Evolutionary conservation across 768 basidiomycete species (phyloP).

Genomic region (Xanthoconium stramineum): DNA sequence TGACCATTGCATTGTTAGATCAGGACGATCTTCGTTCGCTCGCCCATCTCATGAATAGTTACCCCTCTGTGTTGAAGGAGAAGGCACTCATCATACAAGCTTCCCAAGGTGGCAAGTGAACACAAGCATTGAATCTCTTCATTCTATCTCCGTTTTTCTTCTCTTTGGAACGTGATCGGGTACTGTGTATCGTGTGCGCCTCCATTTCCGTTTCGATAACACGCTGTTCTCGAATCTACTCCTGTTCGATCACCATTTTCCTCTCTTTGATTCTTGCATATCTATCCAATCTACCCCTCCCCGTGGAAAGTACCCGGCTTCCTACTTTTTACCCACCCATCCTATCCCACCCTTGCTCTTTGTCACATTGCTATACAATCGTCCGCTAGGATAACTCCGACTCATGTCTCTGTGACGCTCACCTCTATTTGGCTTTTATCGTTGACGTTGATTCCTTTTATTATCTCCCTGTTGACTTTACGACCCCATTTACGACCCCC

Average conservation of each 20-base stretch:
- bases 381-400: constrained; percentile 6
- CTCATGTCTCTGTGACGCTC: background rate
- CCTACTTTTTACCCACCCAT: background rate
- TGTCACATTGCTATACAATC: constrained; percentile 8
- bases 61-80: constrained; percentile 77
- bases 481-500: constrained; percentile 8
- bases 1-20: constrained; percentile 81
- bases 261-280: constrained; percentile 5
- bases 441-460: background rate
- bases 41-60: constrained; percentile 85
- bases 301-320: constrained; percentile 11
- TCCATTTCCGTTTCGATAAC: background rate
- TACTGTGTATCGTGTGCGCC: background rate
- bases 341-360: background rate
- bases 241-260: background rate
- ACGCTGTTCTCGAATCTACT: background rate
- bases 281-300: constrained; percentile 4
- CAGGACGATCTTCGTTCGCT: constrained; percentile 81
- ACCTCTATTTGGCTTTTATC: background rate
- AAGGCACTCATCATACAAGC: constrained; percentile 47
- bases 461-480: background rate
- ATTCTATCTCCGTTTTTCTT: background rate
- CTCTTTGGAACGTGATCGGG: background rate
- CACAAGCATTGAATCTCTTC: background rate
- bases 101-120: constrained; percentile 27